These are phyloP conservation scores for Saposhnikovia divaricata DNA, from an alignment of 129 eudicot species.

Conservation along the genomic window DNA sequence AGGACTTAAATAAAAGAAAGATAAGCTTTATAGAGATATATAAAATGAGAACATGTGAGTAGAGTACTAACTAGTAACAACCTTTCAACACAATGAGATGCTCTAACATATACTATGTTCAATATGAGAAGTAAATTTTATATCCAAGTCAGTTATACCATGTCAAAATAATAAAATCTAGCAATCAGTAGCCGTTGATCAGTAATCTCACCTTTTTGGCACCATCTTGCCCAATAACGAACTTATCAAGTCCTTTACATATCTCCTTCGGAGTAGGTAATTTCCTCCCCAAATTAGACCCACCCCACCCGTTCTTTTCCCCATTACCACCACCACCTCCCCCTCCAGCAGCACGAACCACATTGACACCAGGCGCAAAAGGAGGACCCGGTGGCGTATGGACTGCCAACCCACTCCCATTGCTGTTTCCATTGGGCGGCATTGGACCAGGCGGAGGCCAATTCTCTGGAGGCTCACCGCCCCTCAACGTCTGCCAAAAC, in stretches of 20 bases:
- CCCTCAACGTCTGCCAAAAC: constrained; percentile 65
- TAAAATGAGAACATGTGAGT: neutral
- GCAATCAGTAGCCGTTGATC: neutral
- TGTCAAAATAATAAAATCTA: neutral
- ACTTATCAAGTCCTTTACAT: constrained; percentile 70
- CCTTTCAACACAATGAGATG: constrained; percentile 3
- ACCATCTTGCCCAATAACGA: constrained; percentile 75
- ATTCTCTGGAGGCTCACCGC: constrained; percentile 50
- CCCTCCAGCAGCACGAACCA: constrained; percentile 33
- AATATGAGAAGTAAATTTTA: neutral
- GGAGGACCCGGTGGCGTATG: constrained; percentile 84
- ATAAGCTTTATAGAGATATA: neutral
- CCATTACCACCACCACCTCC: constrained; percentile 23
- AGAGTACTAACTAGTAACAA: neutral
- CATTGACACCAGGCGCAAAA: constrained; percentile 62
- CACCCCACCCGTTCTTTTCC: constrained; percentile 71
- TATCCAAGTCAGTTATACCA: neutral
- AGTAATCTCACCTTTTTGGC: constrained; percentile 70
- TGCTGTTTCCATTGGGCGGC: constrained; percentile 26
- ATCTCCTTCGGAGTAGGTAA: constrained; percentile 93
- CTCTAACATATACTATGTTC: neutral
- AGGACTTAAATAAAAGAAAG: neutral
- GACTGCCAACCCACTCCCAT: constrained; percentile 54
- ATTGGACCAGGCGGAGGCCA: constrained; percentile 27
- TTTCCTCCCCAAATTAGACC: constrained; percentile 68